Evolutionary conservation across 257 asterid species (phyloP), one percentile per base, ranked within the genome.

Genomic region (Fraxinus americana): DNA sequence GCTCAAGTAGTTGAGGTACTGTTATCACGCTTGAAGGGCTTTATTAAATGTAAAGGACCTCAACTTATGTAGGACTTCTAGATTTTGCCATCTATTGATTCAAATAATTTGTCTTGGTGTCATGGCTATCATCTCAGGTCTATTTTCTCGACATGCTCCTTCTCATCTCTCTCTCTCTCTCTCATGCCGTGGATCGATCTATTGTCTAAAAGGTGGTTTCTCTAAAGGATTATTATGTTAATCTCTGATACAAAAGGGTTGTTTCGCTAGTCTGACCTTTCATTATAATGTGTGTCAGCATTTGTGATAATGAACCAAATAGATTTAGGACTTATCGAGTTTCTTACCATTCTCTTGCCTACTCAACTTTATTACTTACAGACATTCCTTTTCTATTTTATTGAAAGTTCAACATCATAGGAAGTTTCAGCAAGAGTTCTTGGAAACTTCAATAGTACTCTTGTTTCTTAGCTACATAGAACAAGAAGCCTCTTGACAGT

Each of bases 351-450:
- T 9, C 13, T 71, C 21, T 71, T 36, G 21, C 72, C 50, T 76
- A 82, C 43, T 38, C 11, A 67, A 74, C 11, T 74, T 27, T 25
- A n/a, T 77, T 71, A 14, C 69, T 43, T 43, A 72, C 73, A 59
- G 34, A 38, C 52, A 32, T 59, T 36, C 39, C 10, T 25, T 52
- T 13, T 73, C 19, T n/a, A 30, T 7, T 9, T 23, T 14, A 54
- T n/a, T 74, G 69, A 21, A 74, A 69, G 29, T 34, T n/a, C 73
- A 16, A 30, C 77, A 75, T 67, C 12, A 39, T 13, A 9, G 16
- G 68, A 65, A 66, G 72, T 65, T 45, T 69, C 43, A 13, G 43
- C 12, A 0, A 39, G n/a, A 25, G 50, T 69, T 69, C 50, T 59
- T 29, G 8, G 38, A 74, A 74, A 74, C 52, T 74, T 77, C 36